Evolutionary conservation across 2,329 filamentous ascomycete species (phyloP).

Genomic region (Bisporella sp.): DNA sequence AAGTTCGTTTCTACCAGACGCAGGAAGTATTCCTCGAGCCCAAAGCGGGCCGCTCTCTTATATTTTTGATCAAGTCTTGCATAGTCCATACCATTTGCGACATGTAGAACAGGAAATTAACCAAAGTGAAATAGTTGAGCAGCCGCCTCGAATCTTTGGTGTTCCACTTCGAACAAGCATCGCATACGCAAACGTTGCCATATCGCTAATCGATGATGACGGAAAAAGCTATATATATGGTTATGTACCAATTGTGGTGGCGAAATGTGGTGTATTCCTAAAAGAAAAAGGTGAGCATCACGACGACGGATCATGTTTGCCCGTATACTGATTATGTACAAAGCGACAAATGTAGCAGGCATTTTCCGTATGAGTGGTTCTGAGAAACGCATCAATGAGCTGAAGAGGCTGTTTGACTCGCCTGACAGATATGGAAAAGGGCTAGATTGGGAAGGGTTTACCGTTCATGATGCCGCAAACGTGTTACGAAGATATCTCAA

Average conservation of each 20-base stretch:
- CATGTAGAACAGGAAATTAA: conserved; percentile 1
- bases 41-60: not conserved
- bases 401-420: conserved; percentile 86
- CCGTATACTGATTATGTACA: conserved; percentile 5
- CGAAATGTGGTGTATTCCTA: conserved; percentile 93
- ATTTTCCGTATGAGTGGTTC: conserved; percentile 96
- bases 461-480: conserved; percentile 96
- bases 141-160: conserved; percentile 78
- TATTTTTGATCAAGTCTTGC: not conserved
- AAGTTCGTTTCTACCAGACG: not conserved
- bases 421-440: conserved; percentile 95
- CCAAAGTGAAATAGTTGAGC: conserved; percentile 18
- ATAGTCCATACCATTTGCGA: not conserved
- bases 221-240: conserved; percentile 97
- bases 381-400: conserved; percentile 95
- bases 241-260: conserved; percentile 96
- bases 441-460: conserved; percentile 94
- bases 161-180: conserved; percentile 91
- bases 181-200: conserved; percentile 95
- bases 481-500: conserved; percentile 94
- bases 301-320: conserved; percentile 1
- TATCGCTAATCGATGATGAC: conserved; percentile 87
- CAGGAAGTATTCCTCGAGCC: not conserved
- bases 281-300: conserved; percentile 83
- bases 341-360: conserved; percentile 89